Evolutionary conservation across 495 filamentous ascomycete species (phyloP).

Genomic region (Pyrenula massariospora): DNA sequence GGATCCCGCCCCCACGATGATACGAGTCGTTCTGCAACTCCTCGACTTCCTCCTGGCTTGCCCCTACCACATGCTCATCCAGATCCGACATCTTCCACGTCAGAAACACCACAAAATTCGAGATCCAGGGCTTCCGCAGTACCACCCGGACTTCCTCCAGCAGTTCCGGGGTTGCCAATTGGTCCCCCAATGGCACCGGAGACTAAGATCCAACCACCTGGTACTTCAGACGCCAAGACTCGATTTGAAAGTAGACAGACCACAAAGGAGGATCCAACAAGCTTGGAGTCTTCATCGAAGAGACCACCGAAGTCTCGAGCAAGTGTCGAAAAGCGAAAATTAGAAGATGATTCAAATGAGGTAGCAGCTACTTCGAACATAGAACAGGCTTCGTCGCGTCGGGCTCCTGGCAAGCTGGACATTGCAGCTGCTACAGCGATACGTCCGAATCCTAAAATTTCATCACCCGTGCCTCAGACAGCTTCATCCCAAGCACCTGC

Average conservation of each 20-base stretch:
- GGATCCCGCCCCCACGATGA: slow-evolving; percentile 14
- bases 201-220: slow-evolving; percentile 8
- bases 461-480: slow-evolving; percentile 25
- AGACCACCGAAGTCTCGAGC: background rate
- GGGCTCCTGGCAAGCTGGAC: slow-evolving; percentile 49
- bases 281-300: background rate
- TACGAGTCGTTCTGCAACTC: slow-evolving; percentile 35
- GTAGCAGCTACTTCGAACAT: too few species aligned
- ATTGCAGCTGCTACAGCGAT: slow-evolving; percentile 44
- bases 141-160: slow-evolving; percentile 21
- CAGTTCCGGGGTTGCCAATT: slow-evolving; percentile 20
- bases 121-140: background rate
- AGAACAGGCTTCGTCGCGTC: slow-evolving; percentile 48
- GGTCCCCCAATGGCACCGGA: slow-evolving; percentile 15
- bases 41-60: slow-evolving; percentile 56
- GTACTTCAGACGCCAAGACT: slow-evolving; percentile 16
- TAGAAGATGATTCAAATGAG: too few species aligned
- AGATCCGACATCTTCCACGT: slow-evolving; percentile 27
- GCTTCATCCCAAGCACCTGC: slow-evolving; percentile 6
- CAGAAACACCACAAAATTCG: slow-evolving; percentile 7
- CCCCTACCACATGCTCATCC: slow-evolving; percentile 44
- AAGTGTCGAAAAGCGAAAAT: too few species aligned
- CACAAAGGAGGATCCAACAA: background rate
- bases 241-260: slow-evolving; percentile 8
- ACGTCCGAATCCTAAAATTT: slow-evolving; percentile 19